Evolutionary conservation across 305 asterid species (phyloP), one percentile per base, ranked within the genome.

Genomic region (Fraxinus sp.): DNA sequence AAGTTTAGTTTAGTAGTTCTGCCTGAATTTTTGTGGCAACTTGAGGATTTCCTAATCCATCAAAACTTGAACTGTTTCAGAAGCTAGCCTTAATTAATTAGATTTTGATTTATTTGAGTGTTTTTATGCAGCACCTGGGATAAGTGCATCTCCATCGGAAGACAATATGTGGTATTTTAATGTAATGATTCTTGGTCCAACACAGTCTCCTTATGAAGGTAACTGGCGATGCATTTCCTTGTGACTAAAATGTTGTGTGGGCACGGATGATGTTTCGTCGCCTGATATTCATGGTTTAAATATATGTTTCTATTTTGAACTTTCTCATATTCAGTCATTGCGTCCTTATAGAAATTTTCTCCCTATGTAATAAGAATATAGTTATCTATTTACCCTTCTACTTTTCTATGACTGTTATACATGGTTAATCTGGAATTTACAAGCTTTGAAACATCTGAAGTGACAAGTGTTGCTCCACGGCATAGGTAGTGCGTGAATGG

Each of bases 201-300:
- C 98, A 16, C 98, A 95, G 82, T 95, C 99, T 82, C 99, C 99
- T 79, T 95, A 93, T 86, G 99, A 95, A 95, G 99, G 99, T 94
- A 89, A 76, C 33, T 71, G 1, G 72, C 41, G 78, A 62, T 82
- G 70, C 41, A 30, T 74, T 49, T 39, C 77, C 18, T 64, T 68
- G 70, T 79, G 46, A 49, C 55, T 36, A 18, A 73, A 37, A 41
- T 33, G 44, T 74, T 52, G 39, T 35, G 55, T 6, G 7, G 11
- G 28, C 79, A 28, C 68, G 79, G 30, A 28, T 52, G 39, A n/a
- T 83, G 55, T 35, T 52, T 13, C 62, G 5, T 44, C 28, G 57
- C 79, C 71, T 80, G 72, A 52, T 83, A 32, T 82, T 57, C 70
- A 70, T 8, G 78, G 52, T 55, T 78, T 7, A 55, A 35, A 26